Evolutionary conservation across 139 green algal genomes (phyloP), one percentile per base, ranked within the genome.

Genomic region (Chlamydomonas sp.): DNA sequence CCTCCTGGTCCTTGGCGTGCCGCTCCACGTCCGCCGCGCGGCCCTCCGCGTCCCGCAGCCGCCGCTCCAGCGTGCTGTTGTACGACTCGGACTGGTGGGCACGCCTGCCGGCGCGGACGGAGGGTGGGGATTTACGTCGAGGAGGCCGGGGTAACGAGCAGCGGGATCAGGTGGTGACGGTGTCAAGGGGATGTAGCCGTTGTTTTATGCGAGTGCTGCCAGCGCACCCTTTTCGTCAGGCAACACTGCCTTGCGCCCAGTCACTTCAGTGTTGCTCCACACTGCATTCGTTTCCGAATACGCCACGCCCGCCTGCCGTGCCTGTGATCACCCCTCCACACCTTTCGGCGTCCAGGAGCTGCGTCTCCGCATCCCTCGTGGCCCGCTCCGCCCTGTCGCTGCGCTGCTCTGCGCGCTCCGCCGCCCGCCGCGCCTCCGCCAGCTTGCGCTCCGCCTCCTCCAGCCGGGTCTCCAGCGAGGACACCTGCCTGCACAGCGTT

Each of bases 321-420:
- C 10, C 66, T 71, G 66, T 14, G 66, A 71, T 77, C 72, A 77
- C 75, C 1, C 3, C 10, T 17, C 68, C 68, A 15, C 79, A 91
- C 87, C 91, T 87, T n/a, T 92, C 89, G 4, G 74, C 72, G 18
- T 90, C 87, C n/a, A 73, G 20, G 60, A 93, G 66, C 63, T 92
- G 88, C 49, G 61, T 62, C 69, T 92, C 85, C 57, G 67, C 8
- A 8, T 89, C 88, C 7, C 88, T 64, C 16, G 49, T 0, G n/a
- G 79, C 49, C 12, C 84, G 80, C 83, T 93, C 92, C 31, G 87
- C 85, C 17, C 88, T 82, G 49, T 93, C 90, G 20, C 88, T 89
- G 12, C 90, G 90, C 76, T 91, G 89, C 83, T 93, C 86, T 58
- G 81, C 67, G 10, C 89, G 87, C 59, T 92, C 90, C 3, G 80